A percentile compares a stretch with the other conserved stretches of the same genome.
Conservation (phyloP, 1,284 basidiomycete genomes). For the Agaricales sp. region DNA sequence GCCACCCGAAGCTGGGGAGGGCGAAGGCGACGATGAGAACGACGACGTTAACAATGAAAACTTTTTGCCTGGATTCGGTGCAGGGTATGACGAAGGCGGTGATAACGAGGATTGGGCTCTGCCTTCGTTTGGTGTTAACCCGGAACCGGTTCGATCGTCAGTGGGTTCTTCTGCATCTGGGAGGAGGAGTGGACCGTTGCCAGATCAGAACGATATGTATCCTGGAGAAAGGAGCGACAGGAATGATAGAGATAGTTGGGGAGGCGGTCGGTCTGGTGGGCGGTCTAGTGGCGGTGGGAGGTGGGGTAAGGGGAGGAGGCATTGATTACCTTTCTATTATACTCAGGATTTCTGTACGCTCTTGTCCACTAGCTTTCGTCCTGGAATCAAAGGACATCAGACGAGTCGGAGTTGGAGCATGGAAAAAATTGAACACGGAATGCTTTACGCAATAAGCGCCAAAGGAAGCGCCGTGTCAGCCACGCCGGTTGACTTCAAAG, state of each 20-base stretch:
- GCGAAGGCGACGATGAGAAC: slow-evolving; percentile 71
- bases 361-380: no score
- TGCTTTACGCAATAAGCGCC: no score
- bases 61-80: slow-evolving; percentile 52
- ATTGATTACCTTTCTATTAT: no score
- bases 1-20: slow-evolving; percentile 59
- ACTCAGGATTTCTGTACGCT: no score
- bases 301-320: no score
- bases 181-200: slow-evolving; percentile 25
- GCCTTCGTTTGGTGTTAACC: slow-evolving; percentile 5
- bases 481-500: no score
- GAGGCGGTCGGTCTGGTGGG: background rate
- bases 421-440: no score
- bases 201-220: slow-evolving; percentile 32
- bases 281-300: no score
- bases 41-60: slow-evolving; percentile 24
- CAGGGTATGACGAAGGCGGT: background rate
- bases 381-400: no score
- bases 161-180: slow-evolving; percentile 9
- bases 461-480: no score
- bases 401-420: no score
- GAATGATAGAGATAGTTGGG: slow-evolving; percentile 11
- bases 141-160: slow-evolving; percentile 6
- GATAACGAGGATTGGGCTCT: background rate
- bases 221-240: slow-evolving; percentile 9